phyloP scores from a whole-genome alignment of 495 filamentous ascomycete species.

The Penicillium canescens region DNA sequence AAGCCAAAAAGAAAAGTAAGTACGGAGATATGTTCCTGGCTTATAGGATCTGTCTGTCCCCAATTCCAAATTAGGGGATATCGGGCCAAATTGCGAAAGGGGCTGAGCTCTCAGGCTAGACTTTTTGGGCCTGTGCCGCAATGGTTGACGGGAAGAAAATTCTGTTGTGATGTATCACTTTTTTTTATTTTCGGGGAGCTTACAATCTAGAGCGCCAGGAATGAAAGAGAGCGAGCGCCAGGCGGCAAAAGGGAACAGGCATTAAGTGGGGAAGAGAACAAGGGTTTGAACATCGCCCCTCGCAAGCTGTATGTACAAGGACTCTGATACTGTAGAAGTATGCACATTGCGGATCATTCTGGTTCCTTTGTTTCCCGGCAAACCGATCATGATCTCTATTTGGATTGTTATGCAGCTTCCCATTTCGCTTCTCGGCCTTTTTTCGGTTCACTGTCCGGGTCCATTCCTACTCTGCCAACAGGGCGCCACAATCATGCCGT shows the following conservation, averaged over 20 bases:
- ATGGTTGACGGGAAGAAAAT: constrained; percentile 4
- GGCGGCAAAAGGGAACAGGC: neutral
- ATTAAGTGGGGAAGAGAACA: neutral
- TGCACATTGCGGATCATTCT: constrained; percentile 16
- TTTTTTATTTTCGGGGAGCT: constrained; percentile 2
- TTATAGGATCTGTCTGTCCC: neutral
- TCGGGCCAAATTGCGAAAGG: neutral
- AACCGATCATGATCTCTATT: constrained; percentile 14
- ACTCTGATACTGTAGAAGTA: neutral
- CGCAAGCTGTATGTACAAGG: neutral
- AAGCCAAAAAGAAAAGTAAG: neutral
- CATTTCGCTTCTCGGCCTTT: neutral
- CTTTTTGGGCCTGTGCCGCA: neutral
- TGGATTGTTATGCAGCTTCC: neutral
- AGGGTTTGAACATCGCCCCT: neutral
- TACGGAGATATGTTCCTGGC: constrained; percentile 12
- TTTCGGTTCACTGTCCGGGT: neutral
- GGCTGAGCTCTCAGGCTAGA: neutral
- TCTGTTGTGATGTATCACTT: constrained; percentile 11
- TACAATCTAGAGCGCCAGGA: too few species aligned
- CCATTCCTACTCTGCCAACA: constrained; percentile 1
- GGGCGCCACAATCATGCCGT: constrained; percentile 3
- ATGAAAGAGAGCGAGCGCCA: neutral
- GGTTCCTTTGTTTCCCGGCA: constrained; percentile 10
- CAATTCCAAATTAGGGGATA: neutral